Evolutionary conservation across 2,329 filamentous ascomycete species (phyloP).

Genomic region (Zymoseptoria crescenta): DNA sequence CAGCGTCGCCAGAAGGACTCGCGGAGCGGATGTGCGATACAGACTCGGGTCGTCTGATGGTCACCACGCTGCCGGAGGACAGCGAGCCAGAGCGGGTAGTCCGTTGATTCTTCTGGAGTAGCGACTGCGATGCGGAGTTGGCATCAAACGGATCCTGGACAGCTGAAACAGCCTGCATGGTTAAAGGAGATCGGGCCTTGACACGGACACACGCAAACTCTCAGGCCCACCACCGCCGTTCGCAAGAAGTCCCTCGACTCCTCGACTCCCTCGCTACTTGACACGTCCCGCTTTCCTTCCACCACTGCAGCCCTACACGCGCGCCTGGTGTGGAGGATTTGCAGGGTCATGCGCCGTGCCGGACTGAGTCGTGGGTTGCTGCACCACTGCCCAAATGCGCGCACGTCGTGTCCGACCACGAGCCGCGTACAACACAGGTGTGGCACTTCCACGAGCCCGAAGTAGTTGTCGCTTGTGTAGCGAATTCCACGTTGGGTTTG

Average conservation of each 20-base stretch:
- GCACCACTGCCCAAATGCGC: neutral
- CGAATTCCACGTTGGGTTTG: neutral
- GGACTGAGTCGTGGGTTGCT: neutral
- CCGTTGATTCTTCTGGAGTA: slow-evolving; percentile 5
- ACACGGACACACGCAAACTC: neutral
- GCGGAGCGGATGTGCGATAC: slow-evolving; percentile 17
- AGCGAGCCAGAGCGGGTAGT: slow-evolving; percentile 36
- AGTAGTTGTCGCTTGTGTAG: neutral
- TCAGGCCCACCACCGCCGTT: neutral
- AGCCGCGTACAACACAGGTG: neutral
- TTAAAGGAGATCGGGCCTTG: neutral
- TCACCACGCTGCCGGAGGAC: slow-evolving; percentile 36
- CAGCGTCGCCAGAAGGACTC: slow-evolving; percentile 17
- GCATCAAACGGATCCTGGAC: slow-evolving; percentile 8
- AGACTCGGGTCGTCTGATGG: slow-evolving; percentile 36
- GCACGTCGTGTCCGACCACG: neutral
- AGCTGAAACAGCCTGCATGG: slow-evolving; percentile 11
- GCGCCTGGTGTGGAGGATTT: neutral
- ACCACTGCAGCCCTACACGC: neutral
- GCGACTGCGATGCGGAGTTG: slow-evolving; percentile 1
- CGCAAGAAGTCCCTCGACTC: neutral
- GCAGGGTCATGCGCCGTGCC: neutral
- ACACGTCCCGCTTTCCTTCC: neutral
- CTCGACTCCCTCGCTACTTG: neutral
- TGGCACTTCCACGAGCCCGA: neutral